Evolutionary conservation across 176 grass and related monocot species (phyloP).

Genomic region (Musa schizocarpa): DNA sequence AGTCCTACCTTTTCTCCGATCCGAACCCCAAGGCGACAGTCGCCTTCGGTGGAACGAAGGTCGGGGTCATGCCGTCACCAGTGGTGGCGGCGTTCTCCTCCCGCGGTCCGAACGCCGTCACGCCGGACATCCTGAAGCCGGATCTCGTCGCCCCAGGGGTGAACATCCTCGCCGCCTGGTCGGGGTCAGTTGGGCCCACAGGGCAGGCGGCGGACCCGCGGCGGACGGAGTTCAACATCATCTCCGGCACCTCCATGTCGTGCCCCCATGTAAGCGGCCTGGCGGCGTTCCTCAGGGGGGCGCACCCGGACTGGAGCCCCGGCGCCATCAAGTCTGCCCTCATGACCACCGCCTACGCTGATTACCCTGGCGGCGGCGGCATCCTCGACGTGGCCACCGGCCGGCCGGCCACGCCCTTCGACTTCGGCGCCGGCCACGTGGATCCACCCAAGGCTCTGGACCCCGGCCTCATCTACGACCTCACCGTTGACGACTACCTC

Average conservation of each 20-base stretch:
- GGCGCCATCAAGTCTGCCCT: slow-evolving; percentile 69
- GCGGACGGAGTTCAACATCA: slow-evolving; percentile 64
- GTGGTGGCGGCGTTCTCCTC: slow-evolving; percentile 79
- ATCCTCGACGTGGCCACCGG: slow-evolving; percentile 65
- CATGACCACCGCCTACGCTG: slow-evolving; percentile 83
- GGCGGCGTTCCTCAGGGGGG: slow-evolving; percentile 40
- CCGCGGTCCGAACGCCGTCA: slow-evolving; percentile 62
- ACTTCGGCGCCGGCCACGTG: slow-evolving; percentile 72
- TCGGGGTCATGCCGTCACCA: slow-evolving; percentile 47
- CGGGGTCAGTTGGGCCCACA: slow-evolving; percentile 58
- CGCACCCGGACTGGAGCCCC: slow-evolving; percentile 71
- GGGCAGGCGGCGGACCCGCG: slow-evolving; percentile 45
- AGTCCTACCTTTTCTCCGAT: slow-evolving; percentile 36
- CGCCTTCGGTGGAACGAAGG: slow-evolving; percentile 57
- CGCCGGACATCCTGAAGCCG: slow-evolving; percentile 72
- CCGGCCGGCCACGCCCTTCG: slow-evolving; percentile 53
- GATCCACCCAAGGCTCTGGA: slow-evolving; percentile 47
- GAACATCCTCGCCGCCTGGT: slow-evolving; percentile 90
- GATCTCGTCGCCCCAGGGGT: slow-evolving; percentile 71
- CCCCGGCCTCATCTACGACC: slow-evolving; percentile 73
- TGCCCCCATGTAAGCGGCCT: slow-evolving; percentile 86
- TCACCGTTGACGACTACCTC: slow-evolving; percentile 43
- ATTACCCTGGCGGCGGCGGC: slow-evolving; percentile 27
- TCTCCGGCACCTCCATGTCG: slow-evolving; percentile 93
- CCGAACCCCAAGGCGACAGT: slow-evolving; percentile 45